Evolutionary conservation across 257 asterid species (phyloP), one percentile per base, ranked within the genome.

Genomic region (Ballota nigra): DNA sequence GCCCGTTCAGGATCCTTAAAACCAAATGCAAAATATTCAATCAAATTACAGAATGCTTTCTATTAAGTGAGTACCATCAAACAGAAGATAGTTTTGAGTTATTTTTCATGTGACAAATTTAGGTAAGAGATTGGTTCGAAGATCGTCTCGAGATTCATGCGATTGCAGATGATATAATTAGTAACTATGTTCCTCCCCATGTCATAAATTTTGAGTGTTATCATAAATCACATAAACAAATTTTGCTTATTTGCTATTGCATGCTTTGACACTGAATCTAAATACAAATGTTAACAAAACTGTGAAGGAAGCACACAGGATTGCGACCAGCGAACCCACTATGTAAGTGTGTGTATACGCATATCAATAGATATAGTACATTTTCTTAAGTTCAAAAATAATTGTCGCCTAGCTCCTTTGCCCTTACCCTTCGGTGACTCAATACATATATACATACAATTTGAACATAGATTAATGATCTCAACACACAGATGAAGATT

Each of bases 1-100:
- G 98, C 97, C 53, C 97, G 99, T 31, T 76, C 80, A 51, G 95
- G 87, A 76, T 95, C 99, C 99, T 94, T 47, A 64, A 18, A 74
- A 15, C 69, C 78, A 72, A 63, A 53, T 12, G 66, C 61, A 69
- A 53, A 18, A 68, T 22, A 63, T 71, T 57, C 56, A 79, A 59
- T 67, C 70, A 59, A 64, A 28, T 41, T 51, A n/a, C 16, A 16
- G 53, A 59, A 26, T 53, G 28, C 26, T 36, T 43, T 43, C 15
- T 7, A 23, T 13, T 15, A 55, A 16, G 26, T 6, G 33, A 38
- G 45, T 10, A 38, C 45, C 45, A n/a, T n/a, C n/a, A n/a, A n/a
- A n/a, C n/a, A n/a, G n/a, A n/a, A n/a, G 11, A 40, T 40, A 10
- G n/a, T 33, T 9, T 33, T 33, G 9, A 33, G 9, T 33, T 33